Evolutionary conservation across 805 yeast species (phyloP).

Genomic region (Yueomyces sinensis): DNA sequence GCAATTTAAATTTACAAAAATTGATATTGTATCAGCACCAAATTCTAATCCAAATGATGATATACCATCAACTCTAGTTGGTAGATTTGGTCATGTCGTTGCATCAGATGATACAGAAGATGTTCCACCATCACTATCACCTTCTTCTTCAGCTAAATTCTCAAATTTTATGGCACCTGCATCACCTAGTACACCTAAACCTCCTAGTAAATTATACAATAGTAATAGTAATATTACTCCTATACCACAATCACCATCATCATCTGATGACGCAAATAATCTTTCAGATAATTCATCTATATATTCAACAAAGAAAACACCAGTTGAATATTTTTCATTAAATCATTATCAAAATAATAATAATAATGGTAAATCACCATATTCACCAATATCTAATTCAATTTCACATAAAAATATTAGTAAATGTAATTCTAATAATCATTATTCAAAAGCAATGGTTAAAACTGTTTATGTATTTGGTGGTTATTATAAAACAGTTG

Average conservation of each 20-base stretch:
- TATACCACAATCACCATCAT: neutral
- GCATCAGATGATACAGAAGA: constrained; percentile 1
- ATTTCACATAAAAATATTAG: neutral
- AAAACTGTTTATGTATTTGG: constrained; percentile 30
- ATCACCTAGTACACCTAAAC: neutral
- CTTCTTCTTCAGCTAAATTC: neutral
- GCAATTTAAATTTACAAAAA: constrained; percentile 35
- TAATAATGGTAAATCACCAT: neutral
- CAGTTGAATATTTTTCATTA: too few relatives aligned
- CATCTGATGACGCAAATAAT: neutral
- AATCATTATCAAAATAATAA: neutral
- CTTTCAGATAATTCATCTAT: neutral
- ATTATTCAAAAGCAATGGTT: constrained; percentile 1
- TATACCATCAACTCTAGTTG: constrained; percentile 22
- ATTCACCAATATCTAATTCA: neutral
- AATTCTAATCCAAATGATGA: constrained; percentile 11
- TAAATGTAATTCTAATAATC: neutral
- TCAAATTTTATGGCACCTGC: too few relatives aligned
- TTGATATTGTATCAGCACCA: constrained; percentile 27
- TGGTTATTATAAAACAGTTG: constrained; percentile 29
- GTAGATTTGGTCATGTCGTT: constrained; percentile 31
- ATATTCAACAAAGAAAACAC: neutral
- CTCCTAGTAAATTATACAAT: neutral
- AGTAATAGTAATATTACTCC: neutral
- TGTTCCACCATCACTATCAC: too few relatives aligned